Evolutionary conservation across 257 asterid genomes (phyloP), one percentile per base, ranked within the genome.

Genomic region (Lavandula angustifolia): DNA sequence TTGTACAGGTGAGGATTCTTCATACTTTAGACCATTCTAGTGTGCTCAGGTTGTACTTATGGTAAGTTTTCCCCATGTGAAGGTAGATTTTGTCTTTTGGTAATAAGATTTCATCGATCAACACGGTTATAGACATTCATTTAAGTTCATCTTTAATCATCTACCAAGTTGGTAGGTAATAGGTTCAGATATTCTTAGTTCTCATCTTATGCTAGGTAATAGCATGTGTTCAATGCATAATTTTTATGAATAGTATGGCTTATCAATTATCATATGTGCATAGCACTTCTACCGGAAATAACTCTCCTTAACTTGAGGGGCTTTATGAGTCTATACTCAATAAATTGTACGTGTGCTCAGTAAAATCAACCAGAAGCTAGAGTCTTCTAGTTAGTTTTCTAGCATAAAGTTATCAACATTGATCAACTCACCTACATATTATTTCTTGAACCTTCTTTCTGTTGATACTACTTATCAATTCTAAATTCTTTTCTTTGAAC

Each of bases 1-100:
- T 34, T 54, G 34, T 72, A 59, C 88, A 94, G 99, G 99, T 87
- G 60, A 82, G 95, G 68, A 75, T 86, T 73, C 96, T 94, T 76
- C 95, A 87, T 77, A 83, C 92, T 50, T 80, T 94, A 62, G 84
- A 88, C 69, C 92, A 94, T 78, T 73, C 79, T 37, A 94, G 90
- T 71, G 95, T 94, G 70, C 80, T 87, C 57, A 94, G 81, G 82
- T 94, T 94, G 69, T 85, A 77, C 79, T 83, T 95, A 46, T 94
- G 98, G 99, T 94, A 81, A 75, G 78, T 64, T 75, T 29, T 12
- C 44, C 31, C 54, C 16, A 8, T 17, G 50, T 46, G 75, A 58
- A 55, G 5, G 13, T 54, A 54, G 2, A 62, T 4, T 51, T 75
- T 42, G 57, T 76, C 53, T 35, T 43, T 57, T 60, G 17, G 7